These are phyloP conservation scores for Cryptococcus maquisensis DNA, from an alignment of 1,284 basidiomycete species.

Conservation along the genomic window DNA sequence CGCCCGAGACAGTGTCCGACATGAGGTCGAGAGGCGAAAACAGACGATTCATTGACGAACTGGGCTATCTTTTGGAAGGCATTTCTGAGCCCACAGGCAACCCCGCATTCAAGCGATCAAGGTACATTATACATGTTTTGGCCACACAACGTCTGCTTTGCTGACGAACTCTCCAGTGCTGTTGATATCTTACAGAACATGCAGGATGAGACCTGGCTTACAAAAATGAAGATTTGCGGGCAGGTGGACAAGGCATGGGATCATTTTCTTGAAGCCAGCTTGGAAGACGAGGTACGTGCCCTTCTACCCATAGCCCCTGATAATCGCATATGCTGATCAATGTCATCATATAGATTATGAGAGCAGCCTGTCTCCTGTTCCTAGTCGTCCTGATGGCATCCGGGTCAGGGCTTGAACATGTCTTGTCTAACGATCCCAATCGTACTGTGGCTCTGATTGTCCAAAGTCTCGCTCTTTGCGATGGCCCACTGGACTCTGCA, in stretches of 20 bases:
- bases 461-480: slow-evolving; percentile 1
- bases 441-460: slow-evolving; percentile 8
- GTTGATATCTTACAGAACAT: slow-evolving; percentile 40
- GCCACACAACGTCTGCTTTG: neutral
- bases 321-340: neutral
- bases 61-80: slow-evolving; percentile 37
- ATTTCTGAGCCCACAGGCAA: slow-evolving; percentile 20
- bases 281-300: slow-evolving; percentile 21
- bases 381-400: slow-evolving; percentile 18
- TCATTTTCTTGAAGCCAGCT: slow-evolving; percentile 9
- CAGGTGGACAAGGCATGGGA: slow-evolving; percentile 37
- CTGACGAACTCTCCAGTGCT: slow-evolving; percentile 18
- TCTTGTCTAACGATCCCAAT: slow-evolving; percentile 15
- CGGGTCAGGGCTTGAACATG: slow-evolving; percentile 13
- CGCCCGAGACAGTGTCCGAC: slow-evolving; percentile 40
- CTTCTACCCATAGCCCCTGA: neutral
- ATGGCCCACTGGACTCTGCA: slow-evolving; percentile 22
- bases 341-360: slow-evolving; percentile 17
- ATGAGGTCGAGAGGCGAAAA: slow-evolving; percentile 46
- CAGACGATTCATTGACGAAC: slow-evolving; percentile 43
- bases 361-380: slow-evolving; percentile 26
- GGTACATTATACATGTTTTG: slow-evolving; percentile 15
- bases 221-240: slow-evolving; percentile 37
- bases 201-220: slow-evolving; percentile 34
- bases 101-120: slow-evolving; percentile 24